These are phyloP conservation scores for Arthromyces matolae DNA, from an alignment of 768 basidiomycete genomes.

Conservation along the genomic window DNA sequence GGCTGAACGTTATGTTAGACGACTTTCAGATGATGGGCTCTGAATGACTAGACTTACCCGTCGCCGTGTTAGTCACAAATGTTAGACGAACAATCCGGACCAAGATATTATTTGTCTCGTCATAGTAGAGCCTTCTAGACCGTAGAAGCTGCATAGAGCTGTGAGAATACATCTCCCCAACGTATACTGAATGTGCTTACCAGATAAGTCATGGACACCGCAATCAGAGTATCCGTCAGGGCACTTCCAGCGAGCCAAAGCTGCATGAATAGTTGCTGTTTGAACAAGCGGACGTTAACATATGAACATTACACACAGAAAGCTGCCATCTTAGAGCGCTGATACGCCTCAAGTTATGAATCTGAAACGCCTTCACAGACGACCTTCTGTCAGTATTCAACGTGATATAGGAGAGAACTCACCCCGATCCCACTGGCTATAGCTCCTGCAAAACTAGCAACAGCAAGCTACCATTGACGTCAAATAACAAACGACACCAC, in stretches of 20 bases:
- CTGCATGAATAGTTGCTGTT: background rate
- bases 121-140: constrained; percentile 6
- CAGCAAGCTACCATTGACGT: constrained; percentile 4
- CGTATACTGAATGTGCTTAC: background rate
- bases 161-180: no score
- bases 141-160: constrained; percentile 13
- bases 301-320: constrained; percentile 4
- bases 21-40: no score
- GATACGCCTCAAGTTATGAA: constrained; percentile 2
- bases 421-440: constrained; percentile 12
- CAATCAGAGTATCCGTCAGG: constrained; percentile 12
- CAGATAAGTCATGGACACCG: constrained; percentile 9
- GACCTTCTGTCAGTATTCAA: background rate
- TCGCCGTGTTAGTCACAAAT: constrained; percentile 12
- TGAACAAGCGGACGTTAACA: no score
- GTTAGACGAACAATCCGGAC: constrained; percentile 13
- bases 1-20: background rate
- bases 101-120: constrained; percentile 7
- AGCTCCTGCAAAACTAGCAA: constrained; percentile 7
- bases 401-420: no score
- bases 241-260: constrained; percentile 14
- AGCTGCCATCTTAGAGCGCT: constrained; percentile 11
- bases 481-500: background rate
- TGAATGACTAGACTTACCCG: constrained; percentile 1
- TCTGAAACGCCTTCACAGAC: constrained; percentile 2